Evolutionary conservation across 1,139 yeast species (phyloP).

Genomic region (Yarrowia galli): DNA sequence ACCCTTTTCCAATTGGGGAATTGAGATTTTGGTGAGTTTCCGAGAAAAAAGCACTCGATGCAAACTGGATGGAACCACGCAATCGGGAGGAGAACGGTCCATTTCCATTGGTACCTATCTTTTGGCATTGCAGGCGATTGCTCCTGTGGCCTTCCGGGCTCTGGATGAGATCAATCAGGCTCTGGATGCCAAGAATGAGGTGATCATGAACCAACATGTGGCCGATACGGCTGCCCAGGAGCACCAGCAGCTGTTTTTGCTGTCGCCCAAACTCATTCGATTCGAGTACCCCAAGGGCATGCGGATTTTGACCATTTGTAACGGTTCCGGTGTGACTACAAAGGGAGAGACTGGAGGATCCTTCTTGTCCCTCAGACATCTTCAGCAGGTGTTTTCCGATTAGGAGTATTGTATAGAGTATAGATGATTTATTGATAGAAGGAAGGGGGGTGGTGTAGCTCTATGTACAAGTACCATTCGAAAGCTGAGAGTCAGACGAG

Average conservation of each 20-base stretch:
- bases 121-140: slow-evolving; percentile 89
- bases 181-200: slow-evolving; percentile 94
- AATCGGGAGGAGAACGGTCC: slow-evolving; percentile 98
- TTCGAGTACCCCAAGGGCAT: slow-evolving; percentile 13
- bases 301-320: slow-evolving; percentile 24
- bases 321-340: slow-evolving; percentile 16
- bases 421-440: slow-evolving; percentile 8
- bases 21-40: slow-evolving; percentile 85
- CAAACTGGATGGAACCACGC: slow-evolving; percentile 81
- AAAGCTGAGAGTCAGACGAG: too few relatives aligned
- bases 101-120: slow-evolving; percentile 91
- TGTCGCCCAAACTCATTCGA: slow-evolving; percentile 35
- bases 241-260: slow-evolving; percentile 30
- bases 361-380: neutral
- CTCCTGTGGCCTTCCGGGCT: slow-evolving; percentile 90
- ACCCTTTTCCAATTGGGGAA: slow-evolving; percentile 79
- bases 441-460: too few relatives aligned
- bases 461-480: too few relatives aligned
- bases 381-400: neutral
- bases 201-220: slow-evolving; percentile 59
- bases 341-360: neutral
- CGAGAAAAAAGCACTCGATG: slow-evolving; percentile 75
- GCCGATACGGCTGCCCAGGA: slow-evolving; percentile 3
- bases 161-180: slow-evolving; percentile 99
- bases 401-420: neutral